phyloP scores from a whole-genome alignment of 148 eudicot species.

The Cornus suecica region DNA sequence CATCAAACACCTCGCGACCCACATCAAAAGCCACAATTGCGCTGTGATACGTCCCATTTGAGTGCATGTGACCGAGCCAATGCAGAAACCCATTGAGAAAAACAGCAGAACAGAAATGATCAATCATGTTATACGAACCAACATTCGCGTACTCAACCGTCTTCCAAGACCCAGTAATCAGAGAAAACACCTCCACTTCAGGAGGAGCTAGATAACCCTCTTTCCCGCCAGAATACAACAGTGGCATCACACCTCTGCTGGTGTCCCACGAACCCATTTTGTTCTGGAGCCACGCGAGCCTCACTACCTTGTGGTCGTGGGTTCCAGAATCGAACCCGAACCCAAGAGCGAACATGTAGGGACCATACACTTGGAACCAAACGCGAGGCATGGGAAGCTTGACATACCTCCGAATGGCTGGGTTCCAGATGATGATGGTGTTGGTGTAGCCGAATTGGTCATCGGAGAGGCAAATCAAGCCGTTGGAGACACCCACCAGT shows the following conservation, averaged over 20 bases:
- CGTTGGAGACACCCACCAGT: neutral
- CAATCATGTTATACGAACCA: neutral
- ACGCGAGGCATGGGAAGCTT: neutral
- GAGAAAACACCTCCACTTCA: conserved; percentile 2
- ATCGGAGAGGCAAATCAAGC: conserved; percentile 7
- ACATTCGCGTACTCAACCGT: neutral
- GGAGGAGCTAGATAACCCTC: neutral
- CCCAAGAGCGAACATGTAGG: conserved; percentile 10
- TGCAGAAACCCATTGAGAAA: neutral
- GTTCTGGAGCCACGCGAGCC: neutral
- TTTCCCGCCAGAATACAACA: neutral
- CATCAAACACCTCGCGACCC: neutral
- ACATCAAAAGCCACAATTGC: neutral
- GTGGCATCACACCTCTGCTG: neutral
- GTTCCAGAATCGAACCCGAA: conserved; percentile 3
- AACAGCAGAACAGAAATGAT: neutral
- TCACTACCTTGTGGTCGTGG: conserved; percentile 1
- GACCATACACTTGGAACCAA: neutral
- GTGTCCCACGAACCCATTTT: neutral
- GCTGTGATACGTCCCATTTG: neutral
- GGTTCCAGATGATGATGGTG: conserved; percentile 4
- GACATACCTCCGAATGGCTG: neutral
- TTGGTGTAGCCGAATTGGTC: neutral
- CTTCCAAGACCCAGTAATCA: neutral
- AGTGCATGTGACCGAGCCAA: neutral